Evolutionary conservation across 768 basidiomycete genomes (phyloP).

Genomic region (Coprinopsis sp.): DNA sequence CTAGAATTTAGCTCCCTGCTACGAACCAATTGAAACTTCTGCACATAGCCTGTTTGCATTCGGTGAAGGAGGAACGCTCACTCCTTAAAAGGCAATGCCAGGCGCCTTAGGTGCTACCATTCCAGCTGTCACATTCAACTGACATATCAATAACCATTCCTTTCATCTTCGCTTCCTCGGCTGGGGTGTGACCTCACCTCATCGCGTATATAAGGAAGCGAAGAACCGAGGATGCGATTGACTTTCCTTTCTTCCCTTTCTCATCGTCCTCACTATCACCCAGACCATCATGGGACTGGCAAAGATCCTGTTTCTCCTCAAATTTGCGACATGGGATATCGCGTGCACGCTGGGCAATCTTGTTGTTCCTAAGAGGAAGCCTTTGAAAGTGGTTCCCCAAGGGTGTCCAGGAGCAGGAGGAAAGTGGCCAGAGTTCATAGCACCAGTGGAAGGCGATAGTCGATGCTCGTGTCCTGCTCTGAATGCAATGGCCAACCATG

Average conservation of each 20-base stretch:
- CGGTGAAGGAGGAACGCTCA: too few species aligned
- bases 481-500: slow-evolving; percentile 83
- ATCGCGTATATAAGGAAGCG: too few species aligned
- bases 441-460: slow-evolving; percentile 60
- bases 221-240: too few species aligned
- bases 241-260: too few species aligned
- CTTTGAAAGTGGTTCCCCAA: slow-evolving; percentile 52
- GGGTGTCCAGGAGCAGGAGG: slow-evolving; percentile 56
- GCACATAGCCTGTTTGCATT: too few species aligned
- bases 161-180: too few species aligned
- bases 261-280: neutral
- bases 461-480: slow-evolving; percentile 70
- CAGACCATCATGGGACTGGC: neutral
- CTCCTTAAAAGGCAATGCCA: too few species aligned
- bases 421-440: slow-evolving; percentile 62
- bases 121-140: too few species aligned
- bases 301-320: slow-evolving; percentile 7
- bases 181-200: too few species aligned
- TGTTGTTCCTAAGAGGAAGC: slow-evolving; percentile 41
- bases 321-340: slow-evolving; percentile 48
- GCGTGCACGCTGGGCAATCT: slow-evolving; percentile 48
- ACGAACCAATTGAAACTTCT: too few species aligned
- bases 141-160: too few species aligned
- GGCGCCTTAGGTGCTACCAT: too few species aligned
- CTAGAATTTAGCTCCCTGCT: neutral